Conservation (phyloP, 2,329 filamentous ascomycete species). For the Hypomyces perniciosus region DNA sequence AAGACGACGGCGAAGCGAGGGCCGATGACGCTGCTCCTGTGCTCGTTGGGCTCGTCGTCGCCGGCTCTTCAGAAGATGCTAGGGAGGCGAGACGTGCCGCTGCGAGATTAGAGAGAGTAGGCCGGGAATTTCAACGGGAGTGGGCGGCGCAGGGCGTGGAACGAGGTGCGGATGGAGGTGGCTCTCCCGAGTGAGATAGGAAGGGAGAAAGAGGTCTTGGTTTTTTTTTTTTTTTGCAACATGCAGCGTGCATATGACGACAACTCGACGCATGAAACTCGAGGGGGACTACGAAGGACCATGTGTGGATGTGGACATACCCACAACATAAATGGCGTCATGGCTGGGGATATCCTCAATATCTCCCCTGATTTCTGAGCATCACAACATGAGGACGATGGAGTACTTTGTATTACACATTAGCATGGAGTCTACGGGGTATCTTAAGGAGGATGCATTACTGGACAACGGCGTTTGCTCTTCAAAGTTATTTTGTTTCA, state of each 20-base stretch:
- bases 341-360: too few relatives aligned
- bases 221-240: neutral
- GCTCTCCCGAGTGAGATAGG: constrained; percentile 18
- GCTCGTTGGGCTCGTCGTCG: constrained; percentile 50
- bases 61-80: constrained; percentile 40
- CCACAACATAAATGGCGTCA: too few relatives aligned
- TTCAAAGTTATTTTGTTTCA: neutral
- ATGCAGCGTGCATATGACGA: neutral
- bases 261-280: too few relatives aligned
- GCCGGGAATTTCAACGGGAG: constrained; percentile 47
- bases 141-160: constrained; percentile 35
- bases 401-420: neutral
- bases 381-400: neutral
- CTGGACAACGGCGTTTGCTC: neutral
- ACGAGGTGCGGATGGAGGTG: constrained; percentile 18
- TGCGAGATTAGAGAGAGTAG: constrained; percentile 47
- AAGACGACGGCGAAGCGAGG: constrained; percentile 16
- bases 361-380: neutral
- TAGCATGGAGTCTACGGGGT: constrained; percentile 4
- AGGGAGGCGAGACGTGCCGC: constrained; percentile 48
- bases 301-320: too few relatives aligned
- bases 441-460: too few relatives aligned
- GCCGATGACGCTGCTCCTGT: constrained; percentile 39
- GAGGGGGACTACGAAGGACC: too few relatives aligned
- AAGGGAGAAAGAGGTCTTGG: neutral